A percentile compares a stretch with the other conserved stretches of the same genome.
phyloP scores from a whole-genome alignment of 768 basidiomycete genomes.

The Serendipita sp. region DNA sequence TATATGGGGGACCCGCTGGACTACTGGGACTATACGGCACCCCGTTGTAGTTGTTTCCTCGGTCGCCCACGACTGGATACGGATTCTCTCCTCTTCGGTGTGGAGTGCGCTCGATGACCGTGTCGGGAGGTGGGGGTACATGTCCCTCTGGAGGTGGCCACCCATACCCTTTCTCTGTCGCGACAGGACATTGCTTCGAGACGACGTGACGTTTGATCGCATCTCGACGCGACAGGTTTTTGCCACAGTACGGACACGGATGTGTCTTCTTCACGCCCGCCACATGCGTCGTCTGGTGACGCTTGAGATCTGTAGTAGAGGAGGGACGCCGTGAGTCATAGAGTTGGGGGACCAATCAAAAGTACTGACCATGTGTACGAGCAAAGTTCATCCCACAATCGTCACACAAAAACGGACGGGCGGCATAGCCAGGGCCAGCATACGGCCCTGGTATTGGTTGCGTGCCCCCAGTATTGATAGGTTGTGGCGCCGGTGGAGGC shows the following conservation, averaged over 20 bases:
- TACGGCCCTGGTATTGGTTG: background rate
- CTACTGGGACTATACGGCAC: background rate
- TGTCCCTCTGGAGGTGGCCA: slow-evolving; percentile 5
- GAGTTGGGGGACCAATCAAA: background rate
- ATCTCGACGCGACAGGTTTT: slow-evolving; percentile 64
- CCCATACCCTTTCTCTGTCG: background rate
- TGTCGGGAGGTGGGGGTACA: background rate
- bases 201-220: slow-evolving; percentile 66
- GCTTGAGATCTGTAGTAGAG: slow-evolving; percentile 43
- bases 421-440: background rate
- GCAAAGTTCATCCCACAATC: slow-evolving; percentile 5
- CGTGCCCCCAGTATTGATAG: background rate
- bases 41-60: background rate
- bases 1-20: background rate
- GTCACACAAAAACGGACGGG: slow-evolving; percentile 1
- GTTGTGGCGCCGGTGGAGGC: slow-evolving; percentile 1
- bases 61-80: slow-evolving; percentile 1
- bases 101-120: background rate
- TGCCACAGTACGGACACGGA: slow-evolving; percentile 55
- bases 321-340: background rate
- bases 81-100: slow-evolving; percentile 5
- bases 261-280: slow-evolving; percentile 46
- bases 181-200: slow-evolving; percentile 4
- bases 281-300: slow-evolving; percentile 54
- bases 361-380: slow-evolving; percentile 1